Evolutionary conservation across 148 eudicot genomes (phyloP), one percentile per base, ranked within the genome.

Genomic region (Diospyros lotus): DNA sequence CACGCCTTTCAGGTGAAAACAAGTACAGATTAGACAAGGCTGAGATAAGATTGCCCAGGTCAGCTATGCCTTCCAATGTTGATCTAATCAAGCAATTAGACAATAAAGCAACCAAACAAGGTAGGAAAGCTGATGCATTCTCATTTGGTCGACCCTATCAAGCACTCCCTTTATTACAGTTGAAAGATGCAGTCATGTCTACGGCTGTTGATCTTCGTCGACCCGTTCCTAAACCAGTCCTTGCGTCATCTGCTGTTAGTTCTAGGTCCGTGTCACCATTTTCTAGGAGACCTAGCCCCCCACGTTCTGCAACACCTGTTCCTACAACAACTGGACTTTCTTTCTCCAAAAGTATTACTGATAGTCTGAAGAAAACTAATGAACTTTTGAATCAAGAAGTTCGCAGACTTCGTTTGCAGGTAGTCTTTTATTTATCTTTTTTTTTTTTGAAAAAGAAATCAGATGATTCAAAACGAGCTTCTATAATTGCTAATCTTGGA

Each of bases 201-300:
- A 69, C 85, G 50, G 77, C 75, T 77, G 54, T 77, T 69, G 92
- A 88, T 75, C 68, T 80, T 66, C 90, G 82, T 67, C 84, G 86
- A 55, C 60, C 75, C 1, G 81, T 80, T 72, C 94, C 97, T 0
- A 89, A 85, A 75, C 89, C 94, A 17, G 81, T 85, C 76, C 71
- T 77, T 55, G 76, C 89, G 39, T 64, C 85, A 46, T 78, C 84
- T 59, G 84, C 84, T 46, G 83, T 83, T 58, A 82, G 81, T 79
- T 92, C 94, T 43, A 88, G 97, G 78, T 81, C 97, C 4, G 92
- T 92, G 56, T 92, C 97, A 55, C 97, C 97, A 55, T 87, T 92
- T 78, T 92, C 97, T 11, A 86, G 94, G 75, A 89, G 80, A 76
- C 69, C 94, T 7, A 92, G 97, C 68, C 97, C 97, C 59, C 97